phyloP scores from a whole-genome alignment of 305 asterid species.

The Fraxinus xanthoxyloides region DNA sequence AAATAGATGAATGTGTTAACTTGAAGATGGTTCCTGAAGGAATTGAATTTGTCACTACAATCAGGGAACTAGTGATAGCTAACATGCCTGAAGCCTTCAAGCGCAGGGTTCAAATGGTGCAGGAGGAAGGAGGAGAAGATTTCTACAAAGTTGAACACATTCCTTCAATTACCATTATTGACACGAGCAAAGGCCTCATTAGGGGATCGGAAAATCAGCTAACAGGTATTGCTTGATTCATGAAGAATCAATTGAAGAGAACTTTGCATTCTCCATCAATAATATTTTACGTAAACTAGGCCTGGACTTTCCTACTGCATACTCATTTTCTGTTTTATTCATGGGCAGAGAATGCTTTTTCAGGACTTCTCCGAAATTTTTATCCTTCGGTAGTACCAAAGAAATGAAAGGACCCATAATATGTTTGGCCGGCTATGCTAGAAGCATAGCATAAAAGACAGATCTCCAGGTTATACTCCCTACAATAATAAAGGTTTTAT shows the following conservation, averaged over 20 bases:
- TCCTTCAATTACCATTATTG: conserved; percentile 33
- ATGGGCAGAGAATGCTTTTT: conserved; percentile 29
- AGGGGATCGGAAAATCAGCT: conserved; percentile 24
- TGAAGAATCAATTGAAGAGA: neutral
- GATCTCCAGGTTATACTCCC: neutral
- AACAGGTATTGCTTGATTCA: conserved; percentile 29
- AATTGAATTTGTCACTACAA: conserved; percentile 30
- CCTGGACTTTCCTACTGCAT: neutral
- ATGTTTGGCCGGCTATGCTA: neutral
- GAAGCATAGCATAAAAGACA: neutral
- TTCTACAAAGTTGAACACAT: conserved; percentile 38
- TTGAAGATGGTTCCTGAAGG: conserved; percentile 50
- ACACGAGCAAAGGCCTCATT: conserved; percentile 18
- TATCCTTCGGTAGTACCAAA: conserved; percentile 42
- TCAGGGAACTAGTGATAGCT: conserved; percentile 40
- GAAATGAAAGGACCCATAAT: conserved; percentile 38
- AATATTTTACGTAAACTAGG: neutral
- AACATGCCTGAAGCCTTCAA: conserved; percentile 45
- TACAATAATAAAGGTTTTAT: neutral
- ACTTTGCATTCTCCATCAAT: neutral
- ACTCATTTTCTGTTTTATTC: conserved; percentile 7
- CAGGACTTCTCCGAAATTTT: conserved; percentile 38
- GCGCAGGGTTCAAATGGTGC: conserved; percentile 34
- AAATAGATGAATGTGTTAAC: conserved; percentile 30
- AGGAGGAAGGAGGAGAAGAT: conserved; percentile 38